Conservation (phyloP, 495 filamentous ascomycete genomes). For the Neurospora sp. region DNA sequence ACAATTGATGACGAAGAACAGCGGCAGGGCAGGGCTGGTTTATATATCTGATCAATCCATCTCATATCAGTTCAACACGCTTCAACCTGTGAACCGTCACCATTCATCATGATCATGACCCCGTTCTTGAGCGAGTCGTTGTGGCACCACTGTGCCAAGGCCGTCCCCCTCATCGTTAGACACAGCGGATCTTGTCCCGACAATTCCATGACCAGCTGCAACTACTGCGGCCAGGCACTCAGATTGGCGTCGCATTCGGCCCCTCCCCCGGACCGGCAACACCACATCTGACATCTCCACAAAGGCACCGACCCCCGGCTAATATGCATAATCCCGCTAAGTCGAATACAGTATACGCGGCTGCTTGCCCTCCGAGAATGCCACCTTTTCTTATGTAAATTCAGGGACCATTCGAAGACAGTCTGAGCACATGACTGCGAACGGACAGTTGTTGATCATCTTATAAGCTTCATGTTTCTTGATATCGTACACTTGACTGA, state of each 20-base stretch:
- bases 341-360: conserved; percentile 20
- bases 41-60: background rate
- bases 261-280: background rate
- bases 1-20: background rate
- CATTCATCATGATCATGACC: background rate
- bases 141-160: background rate
- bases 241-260: background rate
- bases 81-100: background rate
- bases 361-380: conserved; percentile 23
- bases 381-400: conserved; percentile 21
- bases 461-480: background rate
- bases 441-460: background rate
- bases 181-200: background rate
- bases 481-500: background rate
- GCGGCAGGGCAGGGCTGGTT: background rate
- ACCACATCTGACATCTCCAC: background rate
- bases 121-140: background rate
- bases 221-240: background rate
- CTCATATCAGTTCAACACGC: background rate
- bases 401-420: background rate
- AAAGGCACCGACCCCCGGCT: background rate
- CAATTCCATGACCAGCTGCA: background rate
- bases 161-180: background rate
- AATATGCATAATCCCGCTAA: conserved; percentile 11
- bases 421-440: background rate